Percentiles rank a stretch among this genome's conserved stretches.
phyloP scores from a whole-genome alignment of 495 filamentous ascomycete species.

The Daldinia concentrica region DNA sequence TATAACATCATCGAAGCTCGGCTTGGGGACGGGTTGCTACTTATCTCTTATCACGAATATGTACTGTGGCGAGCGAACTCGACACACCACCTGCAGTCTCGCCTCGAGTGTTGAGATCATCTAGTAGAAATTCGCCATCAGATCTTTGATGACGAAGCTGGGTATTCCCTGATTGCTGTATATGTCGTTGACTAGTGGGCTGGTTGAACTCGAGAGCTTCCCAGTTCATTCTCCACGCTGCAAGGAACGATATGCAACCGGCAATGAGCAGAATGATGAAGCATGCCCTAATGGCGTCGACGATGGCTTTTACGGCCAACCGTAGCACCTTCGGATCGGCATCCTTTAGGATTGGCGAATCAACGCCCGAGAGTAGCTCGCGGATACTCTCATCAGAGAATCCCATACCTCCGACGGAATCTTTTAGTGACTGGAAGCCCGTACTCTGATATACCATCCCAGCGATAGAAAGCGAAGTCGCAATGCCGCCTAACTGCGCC shows the following conservation, averaged over 20 bases:
- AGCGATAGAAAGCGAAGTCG: conserved; percentile 63
- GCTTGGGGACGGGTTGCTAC: background rate
- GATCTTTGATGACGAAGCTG: background rate
- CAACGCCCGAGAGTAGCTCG: conserved; percentile 56
- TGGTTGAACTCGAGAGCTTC: conserved; percentile 21
- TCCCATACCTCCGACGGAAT: conserved; percentile 46
- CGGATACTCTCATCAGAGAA: conserved; percentile 47
- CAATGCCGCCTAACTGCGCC: conserved; percentile 62
- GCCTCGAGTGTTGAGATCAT: conserved; percentile 3
- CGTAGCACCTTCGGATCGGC: conserved; percentile 26
- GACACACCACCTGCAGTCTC: background rate
- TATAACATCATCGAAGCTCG: background rate
- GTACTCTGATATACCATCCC: conserved; percentile 64
- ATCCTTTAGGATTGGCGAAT: conserved; percentile 49
- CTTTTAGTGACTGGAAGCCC: conserved; percentile 44
- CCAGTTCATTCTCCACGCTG: conserved; percentile 25
- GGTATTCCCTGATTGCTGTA: background rate
- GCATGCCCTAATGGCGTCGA: conserved; percentile 10
- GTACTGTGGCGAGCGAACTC: background rate
- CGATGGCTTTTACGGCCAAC: conserved; percentile 15
- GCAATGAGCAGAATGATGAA: conserved; percentile 11
- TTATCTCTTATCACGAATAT: conserved; percentile 2
- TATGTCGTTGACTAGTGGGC: background rate
- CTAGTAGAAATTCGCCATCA: conserved; percentile 6
- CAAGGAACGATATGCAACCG: conserved; percentile 13